Evolutionary conservation across 1,139 yeast species (phyloP), one percentile per base, ranked within the genome.

Genomic region (Candida neerlandica): DNA sequence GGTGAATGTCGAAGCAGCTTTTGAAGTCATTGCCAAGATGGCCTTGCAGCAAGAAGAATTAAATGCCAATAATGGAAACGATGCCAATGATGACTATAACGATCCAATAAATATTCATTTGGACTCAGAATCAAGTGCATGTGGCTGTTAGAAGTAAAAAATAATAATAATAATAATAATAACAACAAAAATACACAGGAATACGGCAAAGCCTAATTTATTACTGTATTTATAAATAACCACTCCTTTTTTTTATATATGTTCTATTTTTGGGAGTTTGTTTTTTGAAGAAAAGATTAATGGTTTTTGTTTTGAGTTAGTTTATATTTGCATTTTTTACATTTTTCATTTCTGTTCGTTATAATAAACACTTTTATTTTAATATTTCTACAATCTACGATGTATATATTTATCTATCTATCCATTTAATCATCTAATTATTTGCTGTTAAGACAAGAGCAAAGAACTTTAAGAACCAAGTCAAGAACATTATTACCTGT

Each of bases 51-150:
- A 87, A 66, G 96, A 92, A 66, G 95, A 89, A 65, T 86, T 85
- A 61, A 91, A 87, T 58, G 95, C 94, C 46, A 88, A 88, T 56
- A 90, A 89, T 54, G 90, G 88, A 57, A 87, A 85, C 59, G 97
- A 91, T 63, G 77, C 68, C 37, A 71, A 69, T 54, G 80, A 75
- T 54, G 98, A 94, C 68, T 92, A 90, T 67, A 89, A 95, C 47
- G 98, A 94, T 69, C 97, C 98, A 41, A 92, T 94, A 56, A 92
- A 92, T 68, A 92, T 94, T 62, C 95, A 90, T 64, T 80, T 92
- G 63, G 98, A 92, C 62, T 86, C 85, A 48, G 97, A 90, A 52
- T 73, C 81, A 50, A 76, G 83, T 51, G 81, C 86, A 11, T 92
- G 97, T 76, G 86, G 85, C 15, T 91, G 97, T 70, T 90, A 62